Evolutionary conservation across 192 early-diverging fungal genomes (phyloP), one percentile per base, ranked within the genome.

Genomic region (Coemansia interrupta): DNA sequence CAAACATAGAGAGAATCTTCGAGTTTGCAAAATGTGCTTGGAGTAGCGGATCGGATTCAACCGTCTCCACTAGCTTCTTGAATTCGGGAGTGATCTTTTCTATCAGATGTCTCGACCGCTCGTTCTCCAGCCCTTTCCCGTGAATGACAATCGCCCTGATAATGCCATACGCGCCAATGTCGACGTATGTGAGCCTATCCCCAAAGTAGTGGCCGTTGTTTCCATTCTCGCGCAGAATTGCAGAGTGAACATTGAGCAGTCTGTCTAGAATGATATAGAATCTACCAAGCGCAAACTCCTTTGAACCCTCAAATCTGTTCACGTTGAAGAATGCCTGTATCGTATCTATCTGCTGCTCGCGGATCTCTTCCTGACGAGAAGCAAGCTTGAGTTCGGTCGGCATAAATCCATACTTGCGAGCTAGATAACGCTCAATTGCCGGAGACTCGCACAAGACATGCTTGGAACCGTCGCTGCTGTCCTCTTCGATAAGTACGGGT

Each of bases 371-470:
- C 45, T 77, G 60, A 2, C 61, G 39, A 0, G 69, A 51, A 7
- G 60, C 70, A 46, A 66, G 40, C 42, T 70, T 61, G 29, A 58
- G 70, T 8, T 62, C 68, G 13, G 28, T 28, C 1, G 77, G 72
- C 49, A 70, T 29, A 32, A 80, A 60, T 0, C 69, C 78, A 46
- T 70, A 78, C 52, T 67, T 80, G 66, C 55, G 45, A 3, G 70
- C 60, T 4, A 85, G 68, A 46, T 83, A 83, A 28, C 82, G 81
- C 45, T 76, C 80, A 36, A 85, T 85, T 9, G 72, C 60, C 13
- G 48, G 56, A 0, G 69, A 60, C 45, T 85, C 74, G 40, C 70
- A 57, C 8, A 83, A 29, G 3, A 58, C 22, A 40, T 76, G 47
- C 15, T 59, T 48, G 14, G 54, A 52, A 5, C 43, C 29, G 38